Base-by-base conservation (phyloP, 1,284 basidiomycete species). In the Taiwanofungus camphoratus region DNA sequence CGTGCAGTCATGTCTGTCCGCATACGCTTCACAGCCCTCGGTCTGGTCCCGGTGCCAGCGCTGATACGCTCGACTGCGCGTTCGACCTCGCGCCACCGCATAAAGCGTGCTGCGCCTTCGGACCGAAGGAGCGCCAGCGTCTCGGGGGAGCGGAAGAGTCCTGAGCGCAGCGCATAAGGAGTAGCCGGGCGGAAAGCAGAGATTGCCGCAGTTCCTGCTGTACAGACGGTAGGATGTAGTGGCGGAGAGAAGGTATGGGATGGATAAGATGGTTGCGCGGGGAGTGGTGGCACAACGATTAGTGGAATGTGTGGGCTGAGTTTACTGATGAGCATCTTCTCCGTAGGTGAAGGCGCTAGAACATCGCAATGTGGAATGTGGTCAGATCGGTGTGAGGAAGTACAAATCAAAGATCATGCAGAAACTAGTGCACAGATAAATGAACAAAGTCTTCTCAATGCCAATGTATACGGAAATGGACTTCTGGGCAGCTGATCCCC, bases 81-180 rank as follows among this genome's bases (percentile, higher is more conserved):
- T 52, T 84, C 78, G 22, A 82, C 72, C 55, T 84, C 81, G 33
- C 78, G 67, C 83, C 82, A 86, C 26, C 73, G 71, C 45, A 86
- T 56, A 59, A 84, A 86, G n/a, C 82, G 71, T 38, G 82, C 77
- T 0, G 76, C 70, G 1, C 79, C 79, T 55, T 86, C 82, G n/a
- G 61, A 63, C 22, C 82, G 72, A 35, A 86, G 64, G 1, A 66
- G 54, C 0, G 69, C 64, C 13, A 84, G 63, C 0, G 71, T 78
- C 45, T 78, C 77, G 0, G 80, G 78, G 1, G 74, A 71, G 49
- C 70, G 74, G 58, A 84, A 82, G 15, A 85, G 63, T 9, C 77
- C 77, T 15, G 60, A 59, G 15, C 78, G 75, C n/a, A 84, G 68
- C 3, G 73, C 70, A 13, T 68, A 54, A 11, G 71, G 52, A 2